phyloP scores from a whole-genome alignment of 805 yeast genomes.

The Candida tibetensis region DNA sequence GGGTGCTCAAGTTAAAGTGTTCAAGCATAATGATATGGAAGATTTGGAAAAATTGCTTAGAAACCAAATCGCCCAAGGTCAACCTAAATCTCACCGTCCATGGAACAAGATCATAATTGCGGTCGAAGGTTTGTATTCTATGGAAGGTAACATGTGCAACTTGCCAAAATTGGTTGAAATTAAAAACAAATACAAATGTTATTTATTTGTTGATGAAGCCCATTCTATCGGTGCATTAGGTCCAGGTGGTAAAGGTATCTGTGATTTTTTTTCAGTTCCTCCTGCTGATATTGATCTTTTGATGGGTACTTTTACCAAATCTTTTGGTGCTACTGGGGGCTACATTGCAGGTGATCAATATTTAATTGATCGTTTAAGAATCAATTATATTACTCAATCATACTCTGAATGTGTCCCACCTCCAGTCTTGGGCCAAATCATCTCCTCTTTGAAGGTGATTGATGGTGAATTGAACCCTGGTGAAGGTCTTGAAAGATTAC shows the following conservation, averaged over 20 bases:
- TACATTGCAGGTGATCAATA: constrained; percentile 77
- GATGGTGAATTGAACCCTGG: constrained; percentile 84
- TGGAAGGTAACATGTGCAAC: constrained; percentile 90
- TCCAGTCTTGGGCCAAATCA: constrained; percentile 85
- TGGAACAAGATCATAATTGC: constrained; percentile 86
- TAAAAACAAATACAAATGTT: constrained; percentile 81
- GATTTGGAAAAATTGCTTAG: constrained; percentile 73
- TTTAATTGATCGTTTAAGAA: constrained; percentile 70
- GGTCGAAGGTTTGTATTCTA: constrained; percentile 88
- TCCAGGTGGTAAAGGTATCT: constrained; percentile 88
- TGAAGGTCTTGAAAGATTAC: constrained; percentile 87
- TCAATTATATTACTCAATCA: constrained; percentile 66
- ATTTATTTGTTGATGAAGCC: constrained; percentile 93
- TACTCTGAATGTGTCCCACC: constrained; percentile 90
- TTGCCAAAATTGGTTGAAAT: constrained; percentile 72
- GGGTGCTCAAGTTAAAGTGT: constrained; percentile 90
- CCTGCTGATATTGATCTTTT: constrained; percentile 77
- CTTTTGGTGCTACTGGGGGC: constrained; percentile 99
- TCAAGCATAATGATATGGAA: constrained; percentile 87
- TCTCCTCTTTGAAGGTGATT: constrained; percentile 73
- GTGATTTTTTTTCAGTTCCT: constrained; percentile 84
- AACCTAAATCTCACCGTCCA: constrained; percentile 92
- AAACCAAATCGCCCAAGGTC: constrained; percentile 89
- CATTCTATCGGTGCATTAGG: constrained; percentile 99
- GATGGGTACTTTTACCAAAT: constrained; percentile 97